Percentiles rank a stretch among this genome's conserved stretches.
phyloP scores from a whole-genome alignment of 345 rosid species.

The Mallotus nudiflorus region DNA sequence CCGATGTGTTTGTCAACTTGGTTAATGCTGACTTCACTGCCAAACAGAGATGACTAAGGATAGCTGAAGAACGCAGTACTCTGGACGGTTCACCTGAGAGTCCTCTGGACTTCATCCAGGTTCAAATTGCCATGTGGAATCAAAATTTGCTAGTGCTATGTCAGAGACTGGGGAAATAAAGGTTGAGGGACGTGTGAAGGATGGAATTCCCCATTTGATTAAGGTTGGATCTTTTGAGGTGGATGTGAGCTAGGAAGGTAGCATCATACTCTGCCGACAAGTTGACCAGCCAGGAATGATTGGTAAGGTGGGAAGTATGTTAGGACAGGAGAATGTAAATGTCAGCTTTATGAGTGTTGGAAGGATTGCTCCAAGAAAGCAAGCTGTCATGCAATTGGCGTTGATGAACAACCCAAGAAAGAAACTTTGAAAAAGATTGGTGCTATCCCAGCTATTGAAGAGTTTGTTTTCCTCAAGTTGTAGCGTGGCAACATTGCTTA shows the following conservation, averaged over 20 bases:
- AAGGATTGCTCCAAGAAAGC: slow-evolving; percentile 29
- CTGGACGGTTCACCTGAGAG: slow-evolving; percentile 31
- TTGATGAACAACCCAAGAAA: slow-evolving; percentile 24
- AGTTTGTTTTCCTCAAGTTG: slow-evolving; percentile 31
- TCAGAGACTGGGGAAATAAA: slow-evolving; percentile 25
- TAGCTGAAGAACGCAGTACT: slow-evolving; percentile 22
- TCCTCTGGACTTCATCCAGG: slow-evolving; percentile 29
- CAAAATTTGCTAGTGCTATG: slow-evolving; percentile 33
- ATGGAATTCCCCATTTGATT: slow-evolving; percentile 33
- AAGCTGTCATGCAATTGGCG: slow-evolving; percentile 39
- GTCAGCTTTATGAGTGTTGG: slow-evolving; percentile 38
- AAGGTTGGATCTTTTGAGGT: slow-evolving; percentile 32
- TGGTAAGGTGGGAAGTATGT: slow-evolving; percentile 29
- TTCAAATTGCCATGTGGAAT: slow-evolving; percentile 31
- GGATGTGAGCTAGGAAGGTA: slow-evolving; percentile 37
- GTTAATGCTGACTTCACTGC: slow-evolving; percentile 37
- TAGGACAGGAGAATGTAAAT: slow-evolving; percentile 30
- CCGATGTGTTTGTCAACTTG: slow-evolving; percentile 26
- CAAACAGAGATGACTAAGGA: slow-evolving; percentile 28
- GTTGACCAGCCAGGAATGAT: slow-evolving; percentile 36
- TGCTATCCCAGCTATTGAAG: slow-evolving; percentile 27
- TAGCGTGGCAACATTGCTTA: slow-evolving; percentile 1
- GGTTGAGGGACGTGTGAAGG: slow-evolving; percentile 33
- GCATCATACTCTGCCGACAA: slow-evolving; percentile 31
- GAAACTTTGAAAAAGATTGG: slow-evolving; percentile 28